Base-by-base conservation (phyloP, 192 early-diverging fungal genomes). In the Rhizophagus clarus region DNA sequence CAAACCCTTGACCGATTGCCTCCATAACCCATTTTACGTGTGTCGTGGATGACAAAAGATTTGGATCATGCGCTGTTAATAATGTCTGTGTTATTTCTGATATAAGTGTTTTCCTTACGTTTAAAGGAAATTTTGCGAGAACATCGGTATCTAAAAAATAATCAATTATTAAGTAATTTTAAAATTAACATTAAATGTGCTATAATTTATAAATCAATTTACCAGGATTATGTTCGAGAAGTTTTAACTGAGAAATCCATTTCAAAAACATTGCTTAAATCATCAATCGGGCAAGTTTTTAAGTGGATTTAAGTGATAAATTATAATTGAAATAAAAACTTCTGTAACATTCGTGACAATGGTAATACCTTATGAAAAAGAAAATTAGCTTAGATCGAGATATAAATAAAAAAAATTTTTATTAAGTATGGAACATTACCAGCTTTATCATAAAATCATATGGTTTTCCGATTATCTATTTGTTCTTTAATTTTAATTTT, bases 11-110 rank as follows among this genome's bases (percentile, higher is more conserved):
- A 0, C 93, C 95, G n/a, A 96, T 81, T 14, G 95, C 89, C 79
- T 94, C 94, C 94, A 96, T 95, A 47, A 89, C 88, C 94, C 93
- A 96, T 49, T 87, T 84, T 24, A 96, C 94, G 82, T 96, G 95
- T 4, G 92, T 87, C 15, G 90, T 89, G 0, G 94, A 94, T 5
- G 89, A 89, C 56, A 96, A 88, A 17, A 92, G 80, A 26, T 87
- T 77, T 14, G 92, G 87, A 79, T 93, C 89, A 72, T 87, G 84
- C 51, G 86, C 77, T 73, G 84, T 75, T 34, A 88, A 64, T 64
- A 88, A 74, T 51, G 87, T 81, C 56, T 89, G 83, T 5, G 91
- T 94, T 31, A 94, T 89, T 81, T 94, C 92, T 28, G 84, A 84
- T 47, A 95, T 93, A 32, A 96, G 84, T 22, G 80, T 89, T 80